Conservation (phyloP, 202 grass and related monocot species). For the Digitaria exilis region DNA sequence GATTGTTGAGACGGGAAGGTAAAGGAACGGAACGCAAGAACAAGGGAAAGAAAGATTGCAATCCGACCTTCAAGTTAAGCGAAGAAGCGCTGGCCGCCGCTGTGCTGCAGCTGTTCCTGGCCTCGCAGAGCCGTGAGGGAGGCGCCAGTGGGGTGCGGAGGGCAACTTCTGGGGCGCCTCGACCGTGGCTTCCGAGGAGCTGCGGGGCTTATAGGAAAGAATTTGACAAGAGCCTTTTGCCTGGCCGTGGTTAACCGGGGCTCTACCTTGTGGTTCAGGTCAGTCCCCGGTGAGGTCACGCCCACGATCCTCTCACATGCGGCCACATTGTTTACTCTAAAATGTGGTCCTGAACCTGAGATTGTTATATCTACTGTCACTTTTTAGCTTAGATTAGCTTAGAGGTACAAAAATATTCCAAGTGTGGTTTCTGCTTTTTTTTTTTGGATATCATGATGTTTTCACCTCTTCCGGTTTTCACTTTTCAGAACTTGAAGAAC, state of each 20-base stretch:
- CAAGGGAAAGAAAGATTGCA: background rate
- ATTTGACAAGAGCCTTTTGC: background rate
- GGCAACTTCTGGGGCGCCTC: constrained; percentile 38
- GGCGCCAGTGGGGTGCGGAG: constrained; percentile 12
- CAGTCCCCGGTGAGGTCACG: constrained; percentile 37
- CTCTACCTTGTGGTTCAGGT: constrained; percentile 9
- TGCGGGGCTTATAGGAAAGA: constrained; percentile 37
- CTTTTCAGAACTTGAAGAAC: too few species aligned
- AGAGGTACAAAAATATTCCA: background rate
- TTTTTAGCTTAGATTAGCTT: too few species aligned
- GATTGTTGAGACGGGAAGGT: background rate
- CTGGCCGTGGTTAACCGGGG: constrained; percentile 11
- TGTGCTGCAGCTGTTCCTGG: constrained; percentile 6
- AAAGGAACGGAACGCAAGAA: background rate
- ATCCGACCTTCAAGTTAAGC: constrained; percentile 16
- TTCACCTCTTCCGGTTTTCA: too few species aligned
- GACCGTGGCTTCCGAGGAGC: constrained; percentile 14
- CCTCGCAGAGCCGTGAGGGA: background rate
- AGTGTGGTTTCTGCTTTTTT: too few species aligned
- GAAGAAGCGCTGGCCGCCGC: background rate
- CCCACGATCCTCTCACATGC: background rate
- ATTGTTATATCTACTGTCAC: background rate
- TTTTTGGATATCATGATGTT: too few species aligned
- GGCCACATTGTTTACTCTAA: background rate
- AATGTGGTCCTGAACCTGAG: background rate